phyloP scores from a whole-genome alignment of 371 early-diverging fungal genomes.

The Mortierella sp. region DNA sequence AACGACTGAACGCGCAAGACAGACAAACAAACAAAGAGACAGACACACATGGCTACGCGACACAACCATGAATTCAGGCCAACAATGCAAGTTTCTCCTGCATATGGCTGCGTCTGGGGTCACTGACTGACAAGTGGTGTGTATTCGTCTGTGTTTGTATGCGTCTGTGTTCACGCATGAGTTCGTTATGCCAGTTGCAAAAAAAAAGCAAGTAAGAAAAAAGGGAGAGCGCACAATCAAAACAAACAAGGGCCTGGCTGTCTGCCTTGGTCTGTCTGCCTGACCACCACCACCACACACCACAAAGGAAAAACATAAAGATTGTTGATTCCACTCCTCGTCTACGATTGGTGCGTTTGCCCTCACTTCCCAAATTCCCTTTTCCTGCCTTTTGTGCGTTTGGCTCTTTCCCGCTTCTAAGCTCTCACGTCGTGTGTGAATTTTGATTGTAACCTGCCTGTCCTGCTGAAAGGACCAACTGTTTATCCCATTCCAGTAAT shows the following conservation, averaged over 20 bases:
- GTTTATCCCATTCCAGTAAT: conserved; percentile 5
- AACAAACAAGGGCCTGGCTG: conserved; percentile 1
- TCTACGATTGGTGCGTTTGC: conserved; percentile 7
- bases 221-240: background rate
- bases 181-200: conserved; percentile 3
- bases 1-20: background rate
- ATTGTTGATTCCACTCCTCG: conserved; percentile 3
- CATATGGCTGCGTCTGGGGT: background rate
- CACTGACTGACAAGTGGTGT: background rate
- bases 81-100: conserved; percentile 4
- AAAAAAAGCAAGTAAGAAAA: background rate
- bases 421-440: conserved; percentile 6
- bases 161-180: background rate
- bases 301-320: background rate
- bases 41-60: background rate
- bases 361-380: background rate
- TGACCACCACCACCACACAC: background rate
- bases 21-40: background rate
- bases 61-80: background rate
- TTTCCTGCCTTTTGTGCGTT: background rate
- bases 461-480: background rate
- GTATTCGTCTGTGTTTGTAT: background rate
- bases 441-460: too few relatives aligned
- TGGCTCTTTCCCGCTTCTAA: conserved; percentile 3
- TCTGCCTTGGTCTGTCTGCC: background rate